Conservation (phyloP, 345 rosid species). For the Gossypium ekmanianum region DNA sequence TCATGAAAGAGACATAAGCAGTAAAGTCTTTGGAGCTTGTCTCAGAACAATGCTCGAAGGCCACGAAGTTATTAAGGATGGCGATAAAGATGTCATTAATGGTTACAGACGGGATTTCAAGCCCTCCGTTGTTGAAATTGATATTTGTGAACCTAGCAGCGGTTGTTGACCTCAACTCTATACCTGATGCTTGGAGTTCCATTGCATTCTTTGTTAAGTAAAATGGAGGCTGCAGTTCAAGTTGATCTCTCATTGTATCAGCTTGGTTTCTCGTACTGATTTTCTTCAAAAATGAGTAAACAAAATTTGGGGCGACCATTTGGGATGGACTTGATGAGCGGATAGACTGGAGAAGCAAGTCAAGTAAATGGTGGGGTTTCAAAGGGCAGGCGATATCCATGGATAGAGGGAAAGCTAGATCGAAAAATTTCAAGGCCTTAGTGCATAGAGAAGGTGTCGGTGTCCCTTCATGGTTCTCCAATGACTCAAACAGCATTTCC, state of each 20-base stretch:
- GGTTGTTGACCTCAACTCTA: not conserved
- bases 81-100: not conserved
- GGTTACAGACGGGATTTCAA: not conserved
- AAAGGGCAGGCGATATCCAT: not conserved
- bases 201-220: not conserved
- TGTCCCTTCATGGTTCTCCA: not conserved
- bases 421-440: not conserved
- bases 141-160: not conserved
- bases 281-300: not conserved
- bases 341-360: not conserved
- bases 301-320: not conserved
- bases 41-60: not conserved
- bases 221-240: not conserved
- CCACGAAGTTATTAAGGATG: not conserved
- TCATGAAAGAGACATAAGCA: conserved; percentile 1
- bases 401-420: not conserved
- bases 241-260: not conserved
- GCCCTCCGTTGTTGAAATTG: not conserved
- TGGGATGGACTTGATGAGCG: not conserved
- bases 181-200: not conserved
- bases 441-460: not conserved
- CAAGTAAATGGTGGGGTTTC: not conserved
- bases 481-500: not conserved
- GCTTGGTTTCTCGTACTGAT: not conserved
- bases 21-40: not conserved